phyloP scores from a whole-genome alignment of 2,329 filamentous ascomycete genomes.

The Emergomyces africanus region DNA sequence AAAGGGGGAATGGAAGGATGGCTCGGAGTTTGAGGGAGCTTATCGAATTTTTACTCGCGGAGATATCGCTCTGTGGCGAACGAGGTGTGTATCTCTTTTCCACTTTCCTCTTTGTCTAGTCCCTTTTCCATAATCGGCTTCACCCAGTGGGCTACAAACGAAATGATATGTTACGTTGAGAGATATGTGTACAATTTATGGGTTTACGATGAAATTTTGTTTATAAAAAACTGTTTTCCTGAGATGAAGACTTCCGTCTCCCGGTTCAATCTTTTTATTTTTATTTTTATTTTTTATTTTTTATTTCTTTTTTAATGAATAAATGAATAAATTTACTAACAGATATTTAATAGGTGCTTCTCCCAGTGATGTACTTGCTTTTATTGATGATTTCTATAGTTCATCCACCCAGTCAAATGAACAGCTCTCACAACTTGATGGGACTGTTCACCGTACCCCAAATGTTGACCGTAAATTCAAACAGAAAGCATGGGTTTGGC shows the following conservation, averaged over 20 bases:
- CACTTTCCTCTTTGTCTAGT: neutral
- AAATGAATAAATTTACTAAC: slow-evolving; percentile 14
- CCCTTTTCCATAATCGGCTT: neutral
- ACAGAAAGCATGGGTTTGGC: slow-evolving; percentile 45
- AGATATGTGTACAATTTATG: neutral
- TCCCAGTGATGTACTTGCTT: slow-evolving; percentile 22
- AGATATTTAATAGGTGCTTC: slow-evolving; percentile 21
- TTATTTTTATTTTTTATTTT: too few species aligned
- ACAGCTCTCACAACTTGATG: neutral
- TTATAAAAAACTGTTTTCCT: neutral
- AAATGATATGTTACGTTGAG: neutral
- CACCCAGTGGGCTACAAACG: neutral
- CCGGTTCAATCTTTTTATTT: too few species aligned
- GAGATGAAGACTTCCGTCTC: neutral
- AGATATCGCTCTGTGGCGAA: slow-evolving; percentile 46
- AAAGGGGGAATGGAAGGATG: slow-evolving; percentile 21
- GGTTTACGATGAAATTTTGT: neutral
- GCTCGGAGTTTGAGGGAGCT: slow-evolving; percentile 42
- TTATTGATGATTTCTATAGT: slow-evolving; percentile 26
- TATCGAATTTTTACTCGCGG: slow-evolving; percentile 44
- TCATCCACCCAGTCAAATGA: slow-evolving; percentile 9
- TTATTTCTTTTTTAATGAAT: too few species aligned
- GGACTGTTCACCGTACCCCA: slow-evolving; percentile 1
- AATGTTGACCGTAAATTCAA: slow-evolving; percentile 39
- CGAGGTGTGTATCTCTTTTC: slow-evolving; percentile 37